Conservation (phyloP, 176 grass and related monocot genomes). For the Bonia amplexicaulis region DNA sequence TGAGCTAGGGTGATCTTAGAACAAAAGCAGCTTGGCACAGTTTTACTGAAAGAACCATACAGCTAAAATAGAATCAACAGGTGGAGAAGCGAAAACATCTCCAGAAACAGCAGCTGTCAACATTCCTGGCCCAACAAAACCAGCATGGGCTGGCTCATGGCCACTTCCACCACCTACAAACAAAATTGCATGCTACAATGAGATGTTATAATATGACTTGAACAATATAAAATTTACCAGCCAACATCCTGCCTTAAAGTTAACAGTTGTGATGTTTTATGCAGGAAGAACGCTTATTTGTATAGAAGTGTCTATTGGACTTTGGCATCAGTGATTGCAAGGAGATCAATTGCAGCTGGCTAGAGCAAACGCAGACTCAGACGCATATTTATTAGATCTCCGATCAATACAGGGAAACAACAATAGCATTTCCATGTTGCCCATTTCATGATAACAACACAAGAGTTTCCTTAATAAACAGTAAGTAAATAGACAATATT, state of each 20-base stretch:
- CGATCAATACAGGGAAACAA: neutral
- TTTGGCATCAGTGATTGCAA: neutral
- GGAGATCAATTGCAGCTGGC: neutral
- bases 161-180: conserved; percentile 88
- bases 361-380: neutral
- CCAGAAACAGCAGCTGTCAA: conserved; percentile 93
- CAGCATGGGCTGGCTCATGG: conserved; percentile 94
- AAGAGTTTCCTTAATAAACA: neutral
- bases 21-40: neutral
- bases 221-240: neutral
- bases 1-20: conserved; percentile 22
- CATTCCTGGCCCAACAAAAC: conserved; percentile 98
- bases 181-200: conserved; percentile 25
- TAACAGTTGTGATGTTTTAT: neutral
- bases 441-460: neutral
- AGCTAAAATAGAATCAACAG: conserved; percentile 89
- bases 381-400: neutral
- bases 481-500: neutral
- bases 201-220: neutral
- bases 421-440: neutral
- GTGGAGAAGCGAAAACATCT: conserved; percentile 92
- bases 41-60: conserved; percentile 50
- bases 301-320: neutral
- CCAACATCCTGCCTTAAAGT: neutral
- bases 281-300: neutral